Evolutionary conservation across 2,329 filamentous ascomycete genomes (phyloP), one percentile per base, ranked within the genome.

Genomic region (Xylariaceae sp.): DNA sequence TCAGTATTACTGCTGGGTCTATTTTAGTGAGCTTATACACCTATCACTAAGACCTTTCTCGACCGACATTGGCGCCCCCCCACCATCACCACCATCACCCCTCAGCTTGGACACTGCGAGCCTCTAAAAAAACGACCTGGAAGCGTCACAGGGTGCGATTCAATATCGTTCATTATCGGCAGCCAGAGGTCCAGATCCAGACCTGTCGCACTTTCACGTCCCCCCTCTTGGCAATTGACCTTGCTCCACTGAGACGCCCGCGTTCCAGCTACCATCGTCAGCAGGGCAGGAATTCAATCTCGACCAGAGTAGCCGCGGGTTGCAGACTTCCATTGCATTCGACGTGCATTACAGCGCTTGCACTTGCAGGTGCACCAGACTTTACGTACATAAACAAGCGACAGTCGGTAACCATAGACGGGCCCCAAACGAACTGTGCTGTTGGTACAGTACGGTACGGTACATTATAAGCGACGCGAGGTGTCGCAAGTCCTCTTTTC

Each of bases 271-370:
- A 34, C 24, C n/a, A 44, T 23, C 44, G 47, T 53, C 53, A 49
- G 57, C 57, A 57, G 44, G 43, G 45, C 48, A 49, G 21, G 29
- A 50, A 36, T 33, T 36, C 45, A 46, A 45, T 48, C 53, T 56
- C 36, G 36, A 60, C 53, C 16, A 24, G 34, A 31, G 33, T 37
- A 16, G 37, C 36, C n/a, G 51, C 31, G 45, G 31, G 23, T 24
- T 49, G 46, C 46, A 49, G n/a, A n/a, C n/a, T n/a, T n/a, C n/a
- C 41, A 33, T 43, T 57, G 47, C 56, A 52, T 56, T 36, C 34
- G 17, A 34, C 43, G 44, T 56, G 53, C 53, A 56, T 56, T 29
- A 36, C 52, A 49, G 47, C 37, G 43, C 41, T 23, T 33, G 46
- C 39, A 40, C 23, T 23, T 40, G 52, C 56, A 59, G 44, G 34